Conservation (phyloP, 2,329 filamentous ascomycete species). For the Penicillium sp. region DNA sequence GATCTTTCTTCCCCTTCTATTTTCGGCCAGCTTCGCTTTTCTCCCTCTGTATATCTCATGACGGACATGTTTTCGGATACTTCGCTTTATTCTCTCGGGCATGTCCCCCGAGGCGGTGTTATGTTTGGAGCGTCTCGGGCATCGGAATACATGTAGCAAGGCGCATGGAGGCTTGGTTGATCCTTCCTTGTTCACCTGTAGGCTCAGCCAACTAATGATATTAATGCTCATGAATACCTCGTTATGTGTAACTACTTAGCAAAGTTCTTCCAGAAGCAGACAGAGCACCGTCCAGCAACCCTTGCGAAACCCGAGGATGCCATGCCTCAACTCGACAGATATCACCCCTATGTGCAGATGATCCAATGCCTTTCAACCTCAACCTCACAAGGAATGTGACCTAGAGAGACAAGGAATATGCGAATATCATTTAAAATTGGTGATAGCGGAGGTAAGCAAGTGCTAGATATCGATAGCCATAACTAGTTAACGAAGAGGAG, state of each 20-base stretch:
- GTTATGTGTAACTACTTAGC: background rate
- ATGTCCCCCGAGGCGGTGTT: background rate
- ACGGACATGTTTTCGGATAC: constrained; percentile 18
- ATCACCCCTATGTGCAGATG: too few species aligned
- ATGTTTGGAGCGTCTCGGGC: constrained; percentile 2
- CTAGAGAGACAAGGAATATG: too few species aligned
- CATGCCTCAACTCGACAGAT: too few species aligned
- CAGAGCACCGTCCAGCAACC: too few species aligned
- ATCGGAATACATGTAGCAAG: constrained; percentile 4
- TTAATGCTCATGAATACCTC: background rate
- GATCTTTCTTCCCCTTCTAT: constrained; percentile 1
- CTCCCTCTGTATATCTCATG: constrained; percentile 20
- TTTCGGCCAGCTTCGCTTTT: background rate
- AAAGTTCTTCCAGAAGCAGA: too few species aligned
- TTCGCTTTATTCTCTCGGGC: constrained; percentile 7
- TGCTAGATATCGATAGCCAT: too few species aligned
- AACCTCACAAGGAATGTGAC: too few species aligned
- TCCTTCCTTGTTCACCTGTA: background rate
- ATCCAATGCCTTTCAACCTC: too few species aligned
- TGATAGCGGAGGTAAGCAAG: too few species aligned
- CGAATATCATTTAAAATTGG: too few species aligned
- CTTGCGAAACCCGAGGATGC: too few species aligned
- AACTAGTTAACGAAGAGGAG: too few species aligned
- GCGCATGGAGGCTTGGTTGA: background rate
- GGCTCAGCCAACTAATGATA: background rate